Evolutionary conservation across 2,329 filamentous ascomycete species (phyloP), one percentile per base, ranked within the genome.

Genomic region (Cryphonectria carpinicola): DNA sequence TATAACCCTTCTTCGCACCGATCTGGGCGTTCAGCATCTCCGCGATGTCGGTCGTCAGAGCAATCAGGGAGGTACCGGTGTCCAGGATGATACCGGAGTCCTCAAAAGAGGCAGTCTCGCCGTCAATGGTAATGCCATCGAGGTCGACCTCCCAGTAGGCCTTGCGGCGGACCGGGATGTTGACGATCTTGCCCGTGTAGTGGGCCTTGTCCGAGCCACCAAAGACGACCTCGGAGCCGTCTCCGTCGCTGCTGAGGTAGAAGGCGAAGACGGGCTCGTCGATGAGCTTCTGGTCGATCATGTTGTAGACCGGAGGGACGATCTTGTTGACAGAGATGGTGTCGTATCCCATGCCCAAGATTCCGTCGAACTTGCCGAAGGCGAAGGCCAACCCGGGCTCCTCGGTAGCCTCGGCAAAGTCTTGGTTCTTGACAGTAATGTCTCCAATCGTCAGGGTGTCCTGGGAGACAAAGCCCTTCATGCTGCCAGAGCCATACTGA

Each of bases 61-160:
- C 94, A 83, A 98, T 98, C 81, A 99, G 90, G 64, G 97, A 99
- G 80, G 96, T 99, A 78, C 96, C 96, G 69, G 96, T 99, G 87
- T 99, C 96, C 73, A 99, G 93, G 75, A 99, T 98, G 77, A 94
- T 93, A 84, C 96, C 97, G 71, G 94, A 98, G 87, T 93, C 90
- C 75, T 98, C 95, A 74, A 98, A 90, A 82, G 97, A 92, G 73
- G 95, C 95, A 75, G 89, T 91, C 79, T 93, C 89, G 67, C 95
- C 88, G 77, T 96, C 97, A 74, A 98, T 94, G 69, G 92, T 90
- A 84, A 99, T 96, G 74, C 94, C 88, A 78, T 98, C 92, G 73
- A 99, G 90, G 78, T 98, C 95, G 69, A 99, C 95, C 88, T 99
- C 96, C 96, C 96, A 99, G 89, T 99, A 99, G 65, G 96, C 96